Evolutionary conservation across 2,329 filamentous ascomycete species (phyloP), one percentile per base, ranked within the genome.

Genomic region (Calycina herbarum): DNA sequence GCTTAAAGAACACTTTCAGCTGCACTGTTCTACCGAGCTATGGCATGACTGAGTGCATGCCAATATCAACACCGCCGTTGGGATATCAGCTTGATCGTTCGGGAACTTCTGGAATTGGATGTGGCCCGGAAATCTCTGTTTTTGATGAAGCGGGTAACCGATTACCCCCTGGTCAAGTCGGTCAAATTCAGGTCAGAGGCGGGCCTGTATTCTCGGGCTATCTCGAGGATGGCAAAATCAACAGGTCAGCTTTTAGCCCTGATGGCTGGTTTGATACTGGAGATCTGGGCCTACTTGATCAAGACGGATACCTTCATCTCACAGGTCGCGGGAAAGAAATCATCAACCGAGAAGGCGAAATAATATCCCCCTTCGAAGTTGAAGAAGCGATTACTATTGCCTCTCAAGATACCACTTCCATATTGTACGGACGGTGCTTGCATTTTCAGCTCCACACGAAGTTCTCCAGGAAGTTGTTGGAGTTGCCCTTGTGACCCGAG

Each of bases 241-340:
- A 83, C 66, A 80, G 72, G 20, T 79, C 79, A 0, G 75, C 78
- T 6, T 85, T 86, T 68, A 83, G 79, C 42, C 67, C 72, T 5
- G 91, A 94, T 69, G 92, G 92, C 1, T 97, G 88, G 82, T 96
- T 96, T 82, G 93, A 89, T 77, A 96, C 93, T 0, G 93, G 93
- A 3, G 93, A 96, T 73, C 87, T 96, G 48, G 91, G 92, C 6
- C 88, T 90, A 69, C 85, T 91, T 71, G 91, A 96, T 74, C 79
- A 84, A 60, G 83, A 90, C 64, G 90, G 90, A 56, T 91, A 95
- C 73, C 91, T 95, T 73, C 96, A 88, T 80, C 93, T 96, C 74
- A 95, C 93, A 0, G 93, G 96, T 74, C 88, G 93, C 15, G 82
- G 92, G 54, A 92, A 91, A 79, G 85, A 87, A 76, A 72, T 87